Conservation (phyloP, 1,284 basidiomycete species). For the Ustilago hordei region DNA sequence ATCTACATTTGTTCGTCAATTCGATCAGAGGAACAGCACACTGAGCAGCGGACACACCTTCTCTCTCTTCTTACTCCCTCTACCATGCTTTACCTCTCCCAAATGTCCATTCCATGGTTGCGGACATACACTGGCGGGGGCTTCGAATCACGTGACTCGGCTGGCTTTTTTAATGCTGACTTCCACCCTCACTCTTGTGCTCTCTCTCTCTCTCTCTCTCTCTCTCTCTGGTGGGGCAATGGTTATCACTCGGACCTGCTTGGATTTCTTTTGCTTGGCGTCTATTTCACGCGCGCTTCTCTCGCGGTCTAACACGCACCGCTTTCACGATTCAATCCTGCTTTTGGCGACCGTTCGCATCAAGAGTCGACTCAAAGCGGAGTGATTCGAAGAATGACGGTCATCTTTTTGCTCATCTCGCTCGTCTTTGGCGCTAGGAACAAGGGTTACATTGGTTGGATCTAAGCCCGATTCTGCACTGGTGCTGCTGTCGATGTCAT, state of each 20-base stretch:
- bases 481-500: not conserved
- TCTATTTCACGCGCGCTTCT: conserved; percentile 16
- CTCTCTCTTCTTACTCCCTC: not conserved
- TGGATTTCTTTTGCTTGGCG: conserved; percentile 3
- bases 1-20: not conserved
- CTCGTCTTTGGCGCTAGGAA: conserved; percentile 52
- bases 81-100: not conserved
- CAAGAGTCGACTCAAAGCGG: conserved; percentile 42
- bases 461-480: not conserved
- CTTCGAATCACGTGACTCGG: conserved; percentile 31
- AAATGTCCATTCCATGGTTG: not conserved
- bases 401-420: conserved; percentile 42
- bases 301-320: not conserved
- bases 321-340: not conserved
- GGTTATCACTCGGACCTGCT: not conserved
- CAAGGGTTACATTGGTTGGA: conserved; percentile 43
- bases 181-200: not conserved
- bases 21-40: conserved; percentile 18
- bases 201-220: not conserved
- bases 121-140: conserved; percentile 13
- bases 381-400: conserved; percentile 13
- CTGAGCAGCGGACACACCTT: conserved; percentile 41
- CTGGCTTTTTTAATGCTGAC: conserved; percentile 9
- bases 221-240: not conserved
- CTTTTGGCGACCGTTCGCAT: conserved; percentile 20